A percentile compares a stretch with the other conserved stretches of the same genome.
phyloP scores from a whole-genome alignment of 1,284 basidiomycete species.

The Amylostereum areolatum region DNA sequence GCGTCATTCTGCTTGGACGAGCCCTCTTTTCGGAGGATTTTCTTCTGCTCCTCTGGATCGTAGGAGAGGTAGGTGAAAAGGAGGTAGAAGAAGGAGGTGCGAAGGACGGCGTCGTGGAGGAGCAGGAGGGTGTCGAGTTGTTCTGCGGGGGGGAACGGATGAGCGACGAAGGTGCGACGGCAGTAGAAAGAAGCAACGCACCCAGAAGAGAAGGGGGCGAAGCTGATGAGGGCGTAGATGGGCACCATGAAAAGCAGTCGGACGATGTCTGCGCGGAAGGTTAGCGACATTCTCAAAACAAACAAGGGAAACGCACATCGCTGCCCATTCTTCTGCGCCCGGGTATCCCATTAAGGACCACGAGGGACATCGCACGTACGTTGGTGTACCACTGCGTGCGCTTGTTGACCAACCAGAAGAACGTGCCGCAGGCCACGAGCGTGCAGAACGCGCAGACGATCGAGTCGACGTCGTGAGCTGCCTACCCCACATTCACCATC shows the following conservation, averaged over 20 bases:
- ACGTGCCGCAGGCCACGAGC: constrained; percentile 45
- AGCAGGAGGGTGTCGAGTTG: constrained; percentile 60
- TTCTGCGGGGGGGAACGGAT: too few relatives aligned
- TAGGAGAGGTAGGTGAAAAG: constrained; percentile 69
- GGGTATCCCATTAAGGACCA: too few relatives aligned
- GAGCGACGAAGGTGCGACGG: too few relatives aligned
- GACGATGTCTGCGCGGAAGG: constrained; percentile 49
- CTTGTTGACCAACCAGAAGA: constrained; percentile 67
- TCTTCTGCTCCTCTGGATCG: constrained; percentile 54
- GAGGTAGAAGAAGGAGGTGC: constrained; percentile 76
- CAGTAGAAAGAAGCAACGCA: too few relatives aligned
- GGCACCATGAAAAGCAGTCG: constrained; percentile 78
- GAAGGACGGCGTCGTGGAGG: constrained; percentile 61
- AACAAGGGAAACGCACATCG: constrained; percentile 40
- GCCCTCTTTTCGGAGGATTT: constrained; percentile 53
- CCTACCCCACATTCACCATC: constrained; percentile 7
- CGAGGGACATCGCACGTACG: too few relatives aligned
- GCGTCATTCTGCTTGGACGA: constrained; percentile 48
- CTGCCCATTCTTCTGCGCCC: constrained; percentile 58
- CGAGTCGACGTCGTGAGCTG: constrained; percentile 66
- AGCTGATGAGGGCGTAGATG: constrained; percentile 64
- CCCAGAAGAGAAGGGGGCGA: constrained; percentile 72
- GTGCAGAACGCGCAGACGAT: constrained; percentile 61
- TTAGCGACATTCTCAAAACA: too few relatives aligned
- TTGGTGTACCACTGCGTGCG: constrained; percentile 72